These are phyloP conservation scores for Tetrastigma voinierianum DNA, from an alignment of 164 flowering plant genomes.

Conservation along the genomic window DNA sequence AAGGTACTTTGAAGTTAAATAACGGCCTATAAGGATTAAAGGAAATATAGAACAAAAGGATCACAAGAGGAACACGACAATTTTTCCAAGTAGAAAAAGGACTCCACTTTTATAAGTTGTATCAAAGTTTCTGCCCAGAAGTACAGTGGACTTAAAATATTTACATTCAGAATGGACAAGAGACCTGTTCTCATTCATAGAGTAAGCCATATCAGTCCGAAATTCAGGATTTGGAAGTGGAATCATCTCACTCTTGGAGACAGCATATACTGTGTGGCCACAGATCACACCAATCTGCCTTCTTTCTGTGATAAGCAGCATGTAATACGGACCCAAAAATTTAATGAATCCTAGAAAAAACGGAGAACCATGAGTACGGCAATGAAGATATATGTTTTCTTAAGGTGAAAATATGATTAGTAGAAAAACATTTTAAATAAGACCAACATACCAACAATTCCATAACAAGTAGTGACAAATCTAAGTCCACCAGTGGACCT, in stretches of 20 bases:
- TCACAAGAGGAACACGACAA: too few species aligned
- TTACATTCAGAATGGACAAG: constrained; percentile 49
- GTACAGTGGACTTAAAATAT: constrained; percentile 30
- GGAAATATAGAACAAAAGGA: too few species aligned
- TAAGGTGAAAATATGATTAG: background rate
- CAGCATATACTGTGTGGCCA: constrained; percentile 79
- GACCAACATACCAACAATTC: constrained; percentile 77
- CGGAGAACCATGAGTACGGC: constrained; percentile 12
- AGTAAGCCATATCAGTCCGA: constrained; percentile 46
- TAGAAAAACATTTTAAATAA: background rate
- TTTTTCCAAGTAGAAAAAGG: too few species aligned
- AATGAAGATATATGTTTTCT: background rate
- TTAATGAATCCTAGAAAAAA: constrained; percentile 72
- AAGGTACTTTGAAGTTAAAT: too few species aligned
- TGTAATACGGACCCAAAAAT: constrained; percentile 95
- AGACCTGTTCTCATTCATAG: constrained; percentile 93
- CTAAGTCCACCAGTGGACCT: constrained; percentile 86
- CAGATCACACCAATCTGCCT: constrained; percentile 80
- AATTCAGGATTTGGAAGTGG: constrained; percentile 65
- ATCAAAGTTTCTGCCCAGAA: constrained; percentile 15
- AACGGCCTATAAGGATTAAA: too few species aligned
- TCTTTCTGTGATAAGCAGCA: constrained; percentile 92
- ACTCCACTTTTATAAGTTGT: too few species aligned
- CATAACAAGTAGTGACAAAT: constrained; percentile 84
- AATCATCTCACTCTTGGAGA: constrained; percentile 85